Evolutionary conservation across 495 filamentous ascomycete genomes (phyloP).

Genomic region (Neurospora sp.): DNA sequence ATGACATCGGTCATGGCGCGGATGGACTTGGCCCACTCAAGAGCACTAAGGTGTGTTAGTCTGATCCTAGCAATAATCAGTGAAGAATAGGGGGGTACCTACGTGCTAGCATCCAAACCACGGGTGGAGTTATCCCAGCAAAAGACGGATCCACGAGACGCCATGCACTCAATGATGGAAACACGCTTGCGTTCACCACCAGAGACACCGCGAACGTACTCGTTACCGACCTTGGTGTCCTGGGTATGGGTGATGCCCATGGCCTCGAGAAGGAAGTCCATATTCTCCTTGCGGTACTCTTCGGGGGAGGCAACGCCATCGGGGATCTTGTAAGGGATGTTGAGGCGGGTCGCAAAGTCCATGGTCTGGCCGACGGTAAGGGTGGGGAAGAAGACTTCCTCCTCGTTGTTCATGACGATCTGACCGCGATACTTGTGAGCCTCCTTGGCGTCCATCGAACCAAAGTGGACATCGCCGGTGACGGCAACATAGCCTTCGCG

Average conservation of each 20-base stretch:
- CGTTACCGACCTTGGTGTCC: constrained; percentile 72
- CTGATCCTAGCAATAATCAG: neutral
- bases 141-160: constrained; percentile 23
- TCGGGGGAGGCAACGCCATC: constrained; percentile 6
- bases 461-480: constrained; percentile 61
- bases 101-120: constrained; percentile 35
- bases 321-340: constrained; percentile 29
- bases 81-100: neutral
- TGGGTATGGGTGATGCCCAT: constrained; percentile 64
- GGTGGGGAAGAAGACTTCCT: constrained; percentile 54
- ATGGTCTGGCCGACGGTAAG: constrained; percentile 55
- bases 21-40: constrained; percentile 36
- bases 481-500: constrained; percentile 57
- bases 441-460: constrained; percentile 41
- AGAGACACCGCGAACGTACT: constrained; percentile 62
- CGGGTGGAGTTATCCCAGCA: constrained; percentile 45
- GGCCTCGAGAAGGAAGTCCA: constrained; percentile 18
- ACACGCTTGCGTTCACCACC: constrained; percentile 49
- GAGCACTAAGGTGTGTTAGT: constrained; percentile 25
- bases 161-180: constrained; percentile 37
- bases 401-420: constrained; percentile 43
- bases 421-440: constrained; percentile 54
- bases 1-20: constrained; percentile 44
- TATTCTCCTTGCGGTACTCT: constrained; percentile 9
- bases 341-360: constrained; percentile 47